These are phyloP conservation scores for Tolypocladium ophioglossoides DNA, from an alignment of 2,329 filamentous ascomycete genomes.

Conservation along the genomic window DNA sequence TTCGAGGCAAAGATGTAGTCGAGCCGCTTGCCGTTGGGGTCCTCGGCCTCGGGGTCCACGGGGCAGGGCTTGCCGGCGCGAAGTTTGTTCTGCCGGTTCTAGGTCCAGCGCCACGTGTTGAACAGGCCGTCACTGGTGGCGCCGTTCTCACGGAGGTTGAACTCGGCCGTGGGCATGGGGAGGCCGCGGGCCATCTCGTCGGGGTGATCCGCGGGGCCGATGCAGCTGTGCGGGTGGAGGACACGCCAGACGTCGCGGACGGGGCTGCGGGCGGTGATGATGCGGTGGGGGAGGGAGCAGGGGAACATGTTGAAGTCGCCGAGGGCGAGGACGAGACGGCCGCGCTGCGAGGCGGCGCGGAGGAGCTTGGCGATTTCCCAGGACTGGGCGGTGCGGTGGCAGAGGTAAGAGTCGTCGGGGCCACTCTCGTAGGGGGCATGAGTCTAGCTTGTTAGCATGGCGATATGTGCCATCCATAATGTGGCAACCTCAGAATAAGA, in stretches of 20 bases:
- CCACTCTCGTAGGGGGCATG: conserved; percentile 82
- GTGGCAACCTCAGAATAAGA: too few relatives aligned
- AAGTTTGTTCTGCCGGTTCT: conserved; percentile 56
- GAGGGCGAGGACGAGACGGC: conserved; percentile 73
- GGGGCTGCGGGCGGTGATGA: conserved; percentile 69
- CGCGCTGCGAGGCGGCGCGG: conserved; percentile 66
- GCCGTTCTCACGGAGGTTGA: conserved; percentile 72
- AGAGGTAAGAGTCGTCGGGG: conserved; percentile 74
- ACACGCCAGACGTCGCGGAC: conserved; percentile 79
- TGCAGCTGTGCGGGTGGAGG: conserved; percentile 70
- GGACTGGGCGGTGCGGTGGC: conserved; percentile 82
- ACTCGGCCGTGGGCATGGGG: conserved; percentile 63
- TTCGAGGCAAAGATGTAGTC: conserved; percentile 87
- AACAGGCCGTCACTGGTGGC: conserved; percentile 75
- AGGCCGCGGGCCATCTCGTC: conserved; percentile 55
- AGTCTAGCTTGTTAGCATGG: conserved; percentile 23
- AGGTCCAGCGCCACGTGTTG: conserved; percentile 91
- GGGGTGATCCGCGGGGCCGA: conserved; percentile 60
- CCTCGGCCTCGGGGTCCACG: conserved; percentile 54
- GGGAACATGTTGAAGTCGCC: conserved; percentile 99
- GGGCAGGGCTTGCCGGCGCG: conserved; percentile 43
- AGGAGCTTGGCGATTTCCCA: conserved; percentile 93
- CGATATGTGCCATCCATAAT: too few relatives aligned
- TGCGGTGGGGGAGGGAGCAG: conserved; percentile 67
- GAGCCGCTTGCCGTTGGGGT: conserved; percentile 72